Percentiles rank a stretch among this genome's conserved stretches.
Evolutionary conservation across 2,329 filamentous ascomycete species (phyloP).

Genomic region (Fusarium lyarnte): DNA sequence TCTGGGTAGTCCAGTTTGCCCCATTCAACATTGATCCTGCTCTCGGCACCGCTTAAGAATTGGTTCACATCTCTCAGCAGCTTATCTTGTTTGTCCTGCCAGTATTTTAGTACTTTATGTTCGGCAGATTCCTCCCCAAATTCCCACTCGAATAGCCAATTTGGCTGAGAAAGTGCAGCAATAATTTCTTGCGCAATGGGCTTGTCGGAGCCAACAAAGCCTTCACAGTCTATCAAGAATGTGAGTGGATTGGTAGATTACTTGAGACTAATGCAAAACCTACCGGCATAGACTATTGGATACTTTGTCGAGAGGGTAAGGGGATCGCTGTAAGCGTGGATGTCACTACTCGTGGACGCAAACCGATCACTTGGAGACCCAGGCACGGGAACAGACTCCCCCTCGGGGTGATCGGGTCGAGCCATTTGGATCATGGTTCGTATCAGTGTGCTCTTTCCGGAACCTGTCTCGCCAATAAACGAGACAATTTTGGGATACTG

Average conservation of each 20-base stretch:
- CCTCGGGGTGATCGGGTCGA: not conserved
- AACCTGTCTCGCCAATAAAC: constrained; percentile 25
- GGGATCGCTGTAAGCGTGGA: constrained; percentile 23
- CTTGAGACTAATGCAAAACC: not conserved
- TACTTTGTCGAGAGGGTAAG: not conserved
- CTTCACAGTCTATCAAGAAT: not conserved
- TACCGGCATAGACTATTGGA: constrained; percentile 18
- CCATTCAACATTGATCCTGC: constrained; percentile 2
- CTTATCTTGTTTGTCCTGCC: not conserved
- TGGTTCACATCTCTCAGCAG: not conserved
- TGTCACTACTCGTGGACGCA: constrained; percentile 18
- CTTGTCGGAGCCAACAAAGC: not conserved
- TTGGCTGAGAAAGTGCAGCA: not conserved
- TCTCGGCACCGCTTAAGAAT: not conserved
- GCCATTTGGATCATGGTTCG: constrained; percentile 13
- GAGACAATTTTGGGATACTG: constrained; percentile 25
- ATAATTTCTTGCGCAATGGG: not conserved
- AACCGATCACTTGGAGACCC: not conserved
- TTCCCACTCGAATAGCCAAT: not conserved
- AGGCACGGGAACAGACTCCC: constrained; percentile 3
- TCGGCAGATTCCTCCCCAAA: not conserved
- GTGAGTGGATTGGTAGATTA: accelerated
- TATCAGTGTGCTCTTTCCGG: constrained; percentile 25
- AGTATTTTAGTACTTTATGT: accelerated
- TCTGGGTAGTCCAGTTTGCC: not conserved